Evolutionary conservation across 768 basidiomycete species (phyloP), one percentile per base, ranked within the genome.

Genomic region (Boletales sp.): DNA sequence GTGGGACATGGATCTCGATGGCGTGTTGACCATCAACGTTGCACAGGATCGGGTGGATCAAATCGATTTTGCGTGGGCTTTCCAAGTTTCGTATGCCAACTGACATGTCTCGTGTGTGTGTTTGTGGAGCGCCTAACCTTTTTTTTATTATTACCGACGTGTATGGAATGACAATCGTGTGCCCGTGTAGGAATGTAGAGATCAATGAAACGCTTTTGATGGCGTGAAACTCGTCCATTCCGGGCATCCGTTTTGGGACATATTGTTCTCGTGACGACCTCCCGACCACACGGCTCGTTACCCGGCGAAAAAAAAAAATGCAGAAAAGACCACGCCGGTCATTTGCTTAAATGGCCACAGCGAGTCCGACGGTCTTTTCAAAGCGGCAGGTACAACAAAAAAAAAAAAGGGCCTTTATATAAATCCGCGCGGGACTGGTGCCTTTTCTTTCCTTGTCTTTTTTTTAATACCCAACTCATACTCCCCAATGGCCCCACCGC

Each of bases 11-110:
- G 43, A 67, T 53, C 38, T 19, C 14, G 17, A 47, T 21, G 39
- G 46, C 1, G 38, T 24, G 19, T n/a, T 47, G 30, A 47, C 46
- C 5, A 32, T 47, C 19, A 18, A 32, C 8, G 38, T 47, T 15
- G 38, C 46, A 9, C 30, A 31, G 15, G 19, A 18, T 21, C 46
- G 11, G 6, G 46, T 40, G 0, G 57, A 63, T 21, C 47, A 40
- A 4, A 63, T 72, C 2, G 55, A 71, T 12, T 62, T 56, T 45
- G 74, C 75, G 2, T 75, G 74, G 74, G 72, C 72, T 3, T 74
- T 76, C 56, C 61, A 68, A 45, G 68, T 74, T 11, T 55, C 52
- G 38, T 75, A 74, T 52, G 48, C 40, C 19, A 36, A 36, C 13
- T 60, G n/a, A 51, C 30, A 14, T 30, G 29, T 6, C 4, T 14